Evolutionary conservation across 768 basidiomycete species (phyloP).

Genomic region (Filobasidium wieringae): DNA sequence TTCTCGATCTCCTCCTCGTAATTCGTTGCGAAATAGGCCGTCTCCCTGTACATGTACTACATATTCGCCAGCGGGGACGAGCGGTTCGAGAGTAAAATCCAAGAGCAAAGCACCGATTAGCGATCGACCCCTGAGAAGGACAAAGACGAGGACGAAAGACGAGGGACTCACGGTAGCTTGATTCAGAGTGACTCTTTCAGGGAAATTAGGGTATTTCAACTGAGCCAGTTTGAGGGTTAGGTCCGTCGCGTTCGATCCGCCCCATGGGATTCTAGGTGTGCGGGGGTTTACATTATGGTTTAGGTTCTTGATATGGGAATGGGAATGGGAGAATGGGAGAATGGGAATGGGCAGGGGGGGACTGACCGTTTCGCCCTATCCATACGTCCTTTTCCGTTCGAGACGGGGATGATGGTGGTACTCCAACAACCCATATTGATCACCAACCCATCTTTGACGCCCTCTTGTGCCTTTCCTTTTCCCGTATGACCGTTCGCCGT

Average conservation of each 20-base stretch:
- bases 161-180: constrained; percentile 61
- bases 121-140: not conserved
- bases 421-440: constrained; percentile 85
- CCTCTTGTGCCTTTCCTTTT: constrained; percentile 20
- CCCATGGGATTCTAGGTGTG: constrained; percentile 87
- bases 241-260: constrained; percentile 76
- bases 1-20: constrained; percentile 57
- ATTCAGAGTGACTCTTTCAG: constrained; percentile 60
- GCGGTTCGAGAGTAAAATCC: not conserved
- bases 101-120: not conserved
- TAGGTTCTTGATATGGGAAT: too few relatives aligned
- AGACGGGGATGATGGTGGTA: constrained; percentile 78
- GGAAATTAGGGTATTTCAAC: constrained; percentile 88
- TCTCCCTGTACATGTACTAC: constrained; percentile 83
- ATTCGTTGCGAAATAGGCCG: constrained; percentile 70
- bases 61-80: not conserved
- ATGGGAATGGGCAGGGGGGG: not conserved
- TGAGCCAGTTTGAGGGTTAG: constrained; percentile 86
- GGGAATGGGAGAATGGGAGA: not conserved
- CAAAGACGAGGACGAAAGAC: not conserved
- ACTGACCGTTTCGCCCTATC: constrained; percentile 73
- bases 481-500: not conserved
- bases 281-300: too few relatives aligned
- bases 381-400: constrained; percentile 69
- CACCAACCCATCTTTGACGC: constrained; percentile 56